Evolutionary conservation across 257 asterid genomes (phyloP), one percentile per base, ranked within the genome.

Genomic region (Capsicum rhomboideum): DNA sequence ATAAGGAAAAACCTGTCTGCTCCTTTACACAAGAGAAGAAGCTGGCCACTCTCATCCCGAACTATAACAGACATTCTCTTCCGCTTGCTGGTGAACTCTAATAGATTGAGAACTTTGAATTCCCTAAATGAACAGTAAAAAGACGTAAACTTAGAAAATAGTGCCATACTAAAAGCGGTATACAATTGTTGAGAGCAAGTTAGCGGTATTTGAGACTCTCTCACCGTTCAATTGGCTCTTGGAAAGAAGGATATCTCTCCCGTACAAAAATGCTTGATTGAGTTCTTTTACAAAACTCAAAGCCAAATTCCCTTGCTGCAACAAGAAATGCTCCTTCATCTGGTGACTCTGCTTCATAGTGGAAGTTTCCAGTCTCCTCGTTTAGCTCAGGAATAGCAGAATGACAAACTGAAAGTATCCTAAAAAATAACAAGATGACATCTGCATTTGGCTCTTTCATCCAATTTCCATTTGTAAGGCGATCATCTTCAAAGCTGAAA

Each of bases 31-130:
- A 94, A 84, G 82, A 96, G 92, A 88, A 93, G 84, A 85, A 96
- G 90, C 90, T 96, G 97, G n/a, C 90, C 97, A 66, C 90, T 84
- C 86, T 92, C 97, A 74, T 93, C 99, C 86, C 87, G 90, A 69
- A 96, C 85, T 82, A 94, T 92, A 74, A 92, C 96, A 85, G 99
- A 93, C 98, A 96, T 96, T 85, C 99, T 88, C 91, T 96, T 96
- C 91, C 99, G 90, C 86, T 96, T 96, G 96, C 99, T 96, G 61
- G 99, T 94, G 90, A 94, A 96, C 86, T 94, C 97, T 92, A 96
- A 84, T 90, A 94, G 88, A 89, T 91, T 93, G 86, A 96, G 97
- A 91, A 96, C 86, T 88, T 92, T 96, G 92, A 75, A 93, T 90
- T 96, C 97, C 95, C 99, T 96, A 93, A 79, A 86, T 56, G 40